Evolutionary conservation across 164 flowering plant genomes (phyloP).

Genomic region (Tetrastigma voinierianum): DNA sequence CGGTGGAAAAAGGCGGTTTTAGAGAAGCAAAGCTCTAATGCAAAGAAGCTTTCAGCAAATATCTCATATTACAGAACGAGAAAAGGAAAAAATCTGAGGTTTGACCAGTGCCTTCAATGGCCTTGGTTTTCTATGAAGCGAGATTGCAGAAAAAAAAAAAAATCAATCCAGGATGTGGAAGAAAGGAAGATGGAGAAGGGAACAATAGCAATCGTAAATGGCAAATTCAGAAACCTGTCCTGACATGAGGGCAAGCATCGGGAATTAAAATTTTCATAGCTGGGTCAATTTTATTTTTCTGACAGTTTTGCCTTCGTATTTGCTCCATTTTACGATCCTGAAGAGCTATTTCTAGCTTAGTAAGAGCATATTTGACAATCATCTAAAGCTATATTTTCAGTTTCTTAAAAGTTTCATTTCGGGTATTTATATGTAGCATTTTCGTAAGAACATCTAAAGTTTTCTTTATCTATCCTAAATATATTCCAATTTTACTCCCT

Average conservation of each 20-base stretch:
- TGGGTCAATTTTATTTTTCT: conserved; percentile 5
- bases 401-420: no score
- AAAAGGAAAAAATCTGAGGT: no score
- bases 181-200: background rate
- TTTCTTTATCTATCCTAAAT: no score
- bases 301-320: background rate
- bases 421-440: no score
- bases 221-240: conserved; percentile 11
- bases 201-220: background rate
- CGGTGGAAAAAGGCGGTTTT: background rate
- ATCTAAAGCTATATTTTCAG: no score
- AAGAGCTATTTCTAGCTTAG: no score
- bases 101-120: no score
- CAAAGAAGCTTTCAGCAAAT: background rate
- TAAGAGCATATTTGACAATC: no score
- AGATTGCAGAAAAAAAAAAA: no score
- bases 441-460: no score
- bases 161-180: background rate
- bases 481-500: no score
- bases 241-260: conserved; percentile 7
- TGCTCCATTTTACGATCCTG: conserved; percentile 1
- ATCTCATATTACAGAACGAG: background rate
- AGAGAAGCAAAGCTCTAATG: background rate
- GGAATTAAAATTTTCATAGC: conserved; percentile 9
- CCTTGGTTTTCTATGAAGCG: no score